Evolutionary conservation across 2,329 filamentous ascomycete genomes (phyloP), one percentile per base, ranked within the genome.

Genomic region (Ophiostoma perfectum): DNA sequence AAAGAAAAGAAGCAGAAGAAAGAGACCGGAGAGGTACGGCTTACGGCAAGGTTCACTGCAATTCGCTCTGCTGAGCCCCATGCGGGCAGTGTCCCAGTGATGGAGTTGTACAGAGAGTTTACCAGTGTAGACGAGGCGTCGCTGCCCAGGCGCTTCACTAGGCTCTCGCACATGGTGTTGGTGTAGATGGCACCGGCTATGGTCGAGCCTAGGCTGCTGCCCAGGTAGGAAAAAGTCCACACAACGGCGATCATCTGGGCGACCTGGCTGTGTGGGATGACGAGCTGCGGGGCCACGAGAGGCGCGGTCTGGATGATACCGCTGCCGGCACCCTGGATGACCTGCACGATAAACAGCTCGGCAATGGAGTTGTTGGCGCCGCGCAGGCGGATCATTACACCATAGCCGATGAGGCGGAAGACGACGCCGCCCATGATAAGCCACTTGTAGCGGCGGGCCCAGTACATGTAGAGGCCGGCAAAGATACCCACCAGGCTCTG

Each of bases 311-410:
- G 58, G 49, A 68, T 55, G 64, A 66, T 65, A n/a, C 67, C 67
- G 12, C 67, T 64, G 4, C 82, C 82, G 4, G 80, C 71, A 1
- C 82, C 82, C 71, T 84, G 82, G 11, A 84, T 75, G 41, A 80
- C 73, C 71, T 84, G 82, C 1, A 83, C 79, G 39, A 80, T 70
- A 71, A 83, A 81, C 1, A 84, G 75, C 73, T 84, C 82, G 7
- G 76, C 79, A 0, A 75, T 71, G 4, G 78, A 78, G 72, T 80
- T 83, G 49, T 76, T 72, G 77, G 66, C 79, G 75, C 63, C 80
- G 4, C 81, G 78, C 8, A 84, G 77, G 2, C 82, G 78, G 41
- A 83, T 76, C 82, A 84, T 84, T 41, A 83, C 72, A 3, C 81
- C 81, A 69, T 84, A 83, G 5, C 82, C 82, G 42, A 83, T 71